A percentile compares a stretch with the other conserved stretches of the same genome.
Conservation (phyloP, 2,329 filamentous ascomycete species). For the Coniochaeta ligniaria region DNA sequence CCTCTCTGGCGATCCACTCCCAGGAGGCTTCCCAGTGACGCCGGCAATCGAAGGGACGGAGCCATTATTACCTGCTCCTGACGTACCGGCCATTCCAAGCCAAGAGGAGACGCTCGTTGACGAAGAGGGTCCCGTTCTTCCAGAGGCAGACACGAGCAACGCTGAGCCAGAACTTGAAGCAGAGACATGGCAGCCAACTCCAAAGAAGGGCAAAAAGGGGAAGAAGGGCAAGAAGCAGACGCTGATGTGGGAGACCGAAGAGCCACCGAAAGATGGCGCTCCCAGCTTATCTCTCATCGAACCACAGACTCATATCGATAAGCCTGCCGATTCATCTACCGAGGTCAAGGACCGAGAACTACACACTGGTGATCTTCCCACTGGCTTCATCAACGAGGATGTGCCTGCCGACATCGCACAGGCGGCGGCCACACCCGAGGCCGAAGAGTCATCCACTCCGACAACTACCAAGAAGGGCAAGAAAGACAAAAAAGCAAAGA, state of each 20-base stretch:
- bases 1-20: neutral
- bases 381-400: conserved; percentile 1
- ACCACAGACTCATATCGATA: neutral
- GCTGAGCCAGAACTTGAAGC: neutral
- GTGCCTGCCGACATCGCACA: neutral
- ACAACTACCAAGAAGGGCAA: conserved; percentile 10
- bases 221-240: conserved; percentile 28
- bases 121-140: neutral
- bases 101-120: conserved; percentile 9
- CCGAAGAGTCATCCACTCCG: neutral
- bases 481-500: conserved; percentile 19
- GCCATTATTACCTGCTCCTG: conserved; percentile 1
- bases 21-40: neutral
- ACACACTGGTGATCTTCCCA: neutral
- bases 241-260: conserved; percentile 11
- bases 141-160: neutral
- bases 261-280: neutral
- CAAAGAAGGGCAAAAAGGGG: conserved; percentile 28
- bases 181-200: neutral
- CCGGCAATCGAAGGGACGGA: conserved; percentile 4
- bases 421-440: neutral
- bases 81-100: neutral
- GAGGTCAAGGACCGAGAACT: neutral
- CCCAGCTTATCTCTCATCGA: neutral
- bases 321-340: neutral